These are phyloP conservation scores for Alternaria infectoria DNA, from an alignment of 2,329 filamentous ascomycete genomes.

Conservation along the genomic window DNA sequence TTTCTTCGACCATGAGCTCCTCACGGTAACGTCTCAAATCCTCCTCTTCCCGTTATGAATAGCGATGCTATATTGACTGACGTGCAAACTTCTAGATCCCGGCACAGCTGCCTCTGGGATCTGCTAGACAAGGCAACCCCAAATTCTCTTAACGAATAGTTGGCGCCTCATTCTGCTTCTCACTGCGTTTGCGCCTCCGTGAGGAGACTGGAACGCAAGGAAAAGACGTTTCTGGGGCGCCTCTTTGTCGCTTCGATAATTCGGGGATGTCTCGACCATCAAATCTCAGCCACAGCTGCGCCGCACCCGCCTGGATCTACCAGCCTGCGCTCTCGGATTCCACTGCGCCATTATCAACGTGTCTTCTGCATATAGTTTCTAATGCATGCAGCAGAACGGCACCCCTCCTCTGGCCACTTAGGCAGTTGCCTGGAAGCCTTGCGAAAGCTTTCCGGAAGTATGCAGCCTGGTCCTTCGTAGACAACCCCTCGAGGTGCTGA, in stretches of 20 bases:
- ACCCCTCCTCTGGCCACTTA: background rate
- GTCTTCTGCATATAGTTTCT: background rate
- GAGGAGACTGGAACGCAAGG: background rate
- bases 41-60: background rate
- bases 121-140: background rate
- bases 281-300: background rate
- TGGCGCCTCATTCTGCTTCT: background rate
- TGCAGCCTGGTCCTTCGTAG: background rate
- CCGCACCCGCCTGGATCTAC: background rate
- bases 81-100: slow-evolving; percentile 5
- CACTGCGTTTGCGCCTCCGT: background rate
- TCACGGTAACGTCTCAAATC: slow-evolving; percentile 1
- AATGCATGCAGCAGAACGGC: background rate
- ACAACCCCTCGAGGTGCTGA: background rate
- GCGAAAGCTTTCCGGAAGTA: background rate
- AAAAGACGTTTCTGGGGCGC: background rate
- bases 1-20: slow-evolving; percentile 9
- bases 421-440: background rate
- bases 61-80: background rate
- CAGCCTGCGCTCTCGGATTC: background rate
- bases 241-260: background rate
- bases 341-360: background rate
- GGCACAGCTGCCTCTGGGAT: background rate
- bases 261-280: background rate
- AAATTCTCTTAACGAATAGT: background rate